Percentiles rank a stretch among this genome's conserved stretches.
These are phyloP conservation scores for Saccharum spontaneum DNA, from an alignment of 176 grass and related monocot species.

Conservation along the genomic window DNA sequence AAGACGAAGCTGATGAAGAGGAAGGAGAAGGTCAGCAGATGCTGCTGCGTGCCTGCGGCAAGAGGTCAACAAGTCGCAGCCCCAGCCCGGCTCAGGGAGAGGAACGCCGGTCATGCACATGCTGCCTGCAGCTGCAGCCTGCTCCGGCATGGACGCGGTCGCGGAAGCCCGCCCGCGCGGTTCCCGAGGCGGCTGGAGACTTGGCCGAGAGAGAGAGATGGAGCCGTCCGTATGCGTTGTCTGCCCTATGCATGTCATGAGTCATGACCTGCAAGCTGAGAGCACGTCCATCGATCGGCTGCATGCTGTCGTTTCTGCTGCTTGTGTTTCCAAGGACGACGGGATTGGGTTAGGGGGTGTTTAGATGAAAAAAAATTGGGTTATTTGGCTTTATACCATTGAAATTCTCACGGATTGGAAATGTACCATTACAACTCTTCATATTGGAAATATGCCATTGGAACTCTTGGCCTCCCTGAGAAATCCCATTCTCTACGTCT, in stretches of 20 bases:
- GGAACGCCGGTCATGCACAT: neutral
- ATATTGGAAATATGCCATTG: no score
- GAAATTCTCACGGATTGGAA: no score
- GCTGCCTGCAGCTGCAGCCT: neutral
- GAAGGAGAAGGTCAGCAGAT: neutral
- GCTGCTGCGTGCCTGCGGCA: neutral
- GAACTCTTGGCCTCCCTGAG: no score
- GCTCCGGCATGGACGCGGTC: neutral
- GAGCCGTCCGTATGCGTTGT: neutral
- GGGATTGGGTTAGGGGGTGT: no score
- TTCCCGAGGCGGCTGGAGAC: constrained; percentile 27
- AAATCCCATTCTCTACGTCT: no score
- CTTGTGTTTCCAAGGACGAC: constrained; percentile 29
- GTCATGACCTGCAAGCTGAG: neutral
- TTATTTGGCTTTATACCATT: no score
- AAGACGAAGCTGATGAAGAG: neutral
- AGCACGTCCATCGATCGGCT: neutral
- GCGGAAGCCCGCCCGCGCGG: constrained; percentile 4
- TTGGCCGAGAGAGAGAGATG: neutral
- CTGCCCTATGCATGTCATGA: neutral
- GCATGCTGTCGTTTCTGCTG: neutral
- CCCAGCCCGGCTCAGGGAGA: neutral
- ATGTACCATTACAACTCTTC: no score
- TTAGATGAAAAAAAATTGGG: no score
- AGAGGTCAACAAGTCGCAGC: neutral